A percentile compares a stretch with the other conserved stretches of the same genome.
phyloP scores from a whole-genome alignment of 345 rosid genomes.

The Excoecaria cochinchinensis region DNA sequence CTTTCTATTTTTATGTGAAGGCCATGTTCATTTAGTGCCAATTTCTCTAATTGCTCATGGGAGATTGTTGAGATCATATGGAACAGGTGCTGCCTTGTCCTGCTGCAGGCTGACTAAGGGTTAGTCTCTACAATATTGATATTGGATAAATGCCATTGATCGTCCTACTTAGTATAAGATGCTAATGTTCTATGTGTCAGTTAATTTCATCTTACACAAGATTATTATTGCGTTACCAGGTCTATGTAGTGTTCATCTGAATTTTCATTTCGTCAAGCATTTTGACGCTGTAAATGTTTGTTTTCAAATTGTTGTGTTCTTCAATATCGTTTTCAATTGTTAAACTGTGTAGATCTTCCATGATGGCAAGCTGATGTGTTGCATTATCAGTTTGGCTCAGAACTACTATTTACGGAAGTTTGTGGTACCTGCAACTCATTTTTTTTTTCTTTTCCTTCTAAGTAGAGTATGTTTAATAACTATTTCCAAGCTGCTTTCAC shows the following conservation, averaged over 20 bases:
- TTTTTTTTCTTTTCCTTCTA: no score
- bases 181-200: background rate
- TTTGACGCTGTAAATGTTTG: no score
- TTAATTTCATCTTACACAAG: background rate
- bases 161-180: background rate
- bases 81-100: background rate
- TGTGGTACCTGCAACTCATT: background rate
- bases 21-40: background rate
- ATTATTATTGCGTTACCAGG: background rate
- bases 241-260: background rate
- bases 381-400: background rate
- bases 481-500: background rate
- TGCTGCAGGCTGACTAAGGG: background rate
- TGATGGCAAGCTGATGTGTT: background rate
- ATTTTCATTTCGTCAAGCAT: background rate
- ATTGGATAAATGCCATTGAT: background rate
- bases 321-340: background rate
- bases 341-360: background rate
- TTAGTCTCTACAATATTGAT: no score
- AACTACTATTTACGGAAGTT: background rate
- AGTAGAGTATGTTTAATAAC: no score
- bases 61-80: background rate
- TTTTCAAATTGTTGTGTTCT: background rate
- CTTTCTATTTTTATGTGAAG: background rate
- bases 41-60: background rate